Evolutionary conservation across 2,329 filamentous ascomycete species (phyloP).

Genomic region (Phialemoniopsis sp.): DNA sequence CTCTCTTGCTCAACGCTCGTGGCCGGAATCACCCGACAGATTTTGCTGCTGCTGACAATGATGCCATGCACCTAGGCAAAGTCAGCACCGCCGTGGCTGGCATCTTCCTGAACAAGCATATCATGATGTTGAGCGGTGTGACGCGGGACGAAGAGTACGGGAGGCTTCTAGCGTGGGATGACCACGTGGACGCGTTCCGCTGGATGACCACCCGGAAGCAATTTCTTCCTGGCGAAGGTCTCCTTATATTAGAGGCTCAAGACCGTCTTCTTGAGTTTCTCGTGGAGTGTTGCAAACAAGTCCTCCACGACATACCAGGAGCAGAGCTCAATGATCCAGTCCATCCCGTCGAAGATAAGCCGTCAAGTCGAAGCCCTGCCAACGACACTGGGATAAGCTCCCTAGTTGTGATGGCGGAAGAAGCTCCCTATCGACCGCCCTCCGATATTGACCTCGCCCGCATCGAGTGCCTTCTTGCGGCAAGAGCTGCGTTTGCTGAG

Average conservation of each 20-base stretch:
- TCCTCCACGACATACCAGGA: slow-evolving; percentile 46
- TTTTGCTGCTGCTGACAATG: slow-evolving; percentile 43
- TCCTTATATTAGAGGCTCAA: slow-evolving; percentile 47
- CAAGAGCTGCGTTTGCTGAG: slow-evolving; percentile 34
- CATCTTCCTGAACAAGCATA: slow-evolving; percentile 21
- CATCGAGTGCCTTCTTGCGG: slow-evolving; percentile 37
- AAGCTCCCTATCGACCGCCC: slow-evolving; percentile 50
- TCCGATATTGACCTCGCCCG: slow-evolving; percentile 37
- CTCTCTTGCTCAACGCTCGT: slow-evolving; percentile 48
- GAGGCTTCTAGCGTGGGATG: slow-evolving; percentile 24
- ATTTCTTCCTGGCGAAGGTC: slow-evolving; percentile 38
- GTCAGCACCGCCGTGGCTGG: slow-evolving; percentile 16
- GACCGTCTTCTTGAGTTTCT: slow-evolving; percentile 43
- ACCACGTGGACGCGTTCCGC: slow-evolving; percentile 28
- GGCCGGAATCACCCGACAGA: slow-evolving; percentile 37
- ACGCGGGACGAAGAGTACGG: slow-evolving; percentile 25
- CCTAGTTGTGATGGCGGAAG: slow-evolving; percentile 33
- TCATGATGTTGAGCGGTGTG: slow-evolving; percentile 27
- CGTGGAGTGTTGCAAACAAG: slow-evolving; percentile 34
- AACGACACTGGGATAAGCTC: slow-evolving; percentile 22
- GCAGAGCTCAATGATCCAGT: slow-evolving; percentile 19
- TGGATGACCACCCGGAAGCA: slow-evolving; percentile 27
- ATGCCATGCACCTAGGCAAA: slow-evolving; percentile 22
- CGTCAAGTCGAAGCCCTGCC: slow-evolving; percentile 9
- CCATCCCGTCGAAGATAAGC: slow-evolving; percentile 31